Evolutionary conservation across 495 filamentous ascomycete genomes (phyloP).

Genomic region (Talaromyces nanjingensis): DNA sequence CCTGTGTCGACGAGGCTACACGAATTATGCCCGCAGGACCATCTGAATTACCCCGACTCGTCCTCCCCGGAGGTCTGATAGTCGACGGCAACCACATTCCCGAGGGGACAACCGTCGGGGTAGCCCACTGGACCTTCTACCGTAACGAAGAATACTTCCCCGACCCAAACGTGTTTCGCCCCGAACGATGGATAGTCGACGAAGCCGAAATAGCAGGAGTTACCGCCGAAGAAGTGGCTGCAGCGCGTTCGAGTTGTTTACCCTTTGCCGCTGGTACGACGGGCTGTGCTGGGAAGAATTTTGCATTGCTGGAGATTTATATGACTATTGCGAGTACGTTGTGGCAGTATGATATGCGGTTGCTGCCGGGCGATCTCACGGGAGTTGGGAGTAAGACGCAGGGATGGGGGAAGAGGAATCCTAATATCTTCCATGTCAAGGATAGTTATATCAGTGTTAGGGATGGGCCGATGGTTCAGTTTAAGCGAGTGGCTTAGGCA

Average conservation of each 20-base stretch:
- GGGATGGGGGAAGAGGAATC: background rate
- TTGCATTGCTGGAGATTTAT: constrained; percentile 21
- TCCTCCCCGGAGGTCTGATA: constrained; percentile 51
- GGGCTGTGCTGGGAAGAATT: constrained; percentile 22
- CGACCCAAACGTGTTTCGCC: constrained; percentile 42
- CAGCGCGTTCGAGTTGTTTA: constrained; percentile 5
- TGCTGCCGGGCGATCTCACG: background rate
- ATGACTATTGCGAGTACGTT: constrained; percentile 16
- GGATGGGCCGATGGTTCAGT: constrained; percentile 2
- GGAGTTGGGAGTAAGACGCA: background rate
- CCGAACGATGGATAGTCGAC: constrained; percentile 51
- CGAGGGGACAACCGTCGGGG: constrained; percentile 46
- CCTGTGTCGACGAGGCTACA: constrained; percentile 65
- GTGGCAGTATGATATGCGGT: background rate
- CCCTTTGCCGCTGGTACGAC: constrained; percentile 18
- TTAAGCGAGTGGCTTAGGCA: background rate
- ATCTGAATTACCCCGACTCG: constrained; percentile 53
- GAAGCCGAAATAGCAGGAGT: background rate
- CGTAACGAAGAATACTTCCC: constrained; percentile 49
- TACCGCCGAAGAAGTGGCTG: constrained; percentile 10
- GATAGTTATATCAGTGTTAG: background rate
- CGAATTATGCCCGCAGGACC: constrained; percentile 61
- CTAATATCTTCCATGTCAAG: background rate
- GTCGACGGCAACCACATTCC: constrained; percentile 52
- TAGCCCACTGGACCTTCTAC: constrained; percentile 50